A percentile compares a stretch with the other conserved stretches of the same genome.
phyloP scores from a whole-genome alignment of 2,329 filamentous ascomycete species.

The Aspergillus flavus region DNA sequence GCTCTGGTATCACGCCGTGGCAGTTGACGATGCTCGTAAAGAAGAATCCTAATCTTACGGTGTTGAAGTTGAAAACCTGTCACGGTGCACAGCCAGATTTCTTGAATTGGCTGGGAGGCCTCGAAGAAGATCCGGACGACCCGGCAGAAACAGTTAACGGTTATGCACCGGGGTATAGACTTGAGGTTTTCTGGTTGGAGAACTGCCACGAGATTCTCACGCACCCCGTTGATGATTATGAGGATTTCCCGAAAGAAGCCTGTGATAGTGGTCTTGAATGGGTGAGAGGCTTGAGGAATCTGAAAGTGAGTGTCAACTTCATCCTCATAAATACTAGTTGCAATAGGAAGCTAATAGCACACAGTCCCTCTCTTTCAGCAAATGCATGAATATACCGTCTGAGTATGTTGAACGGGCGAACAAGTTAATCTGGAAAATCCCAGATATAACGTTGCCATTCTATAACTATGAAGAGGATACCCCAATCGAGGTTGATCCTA shows the following conservation, averaged over 20 bases:
- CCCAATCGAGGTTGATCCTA: conserved; percentile 30
- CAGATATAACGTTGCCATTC: conserved; percentile 29
- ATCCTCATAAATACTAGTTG: background rate
- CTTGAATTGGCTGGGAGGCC: conserved; percentile 36
- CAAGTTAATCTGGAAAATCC: conserved; percentile 29
- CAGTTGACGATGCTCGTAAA: conserved; percentile 37
- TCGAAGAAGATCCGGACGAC: conserved; percentile 18
- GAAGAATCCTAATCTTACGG: conserved; percentile 30
- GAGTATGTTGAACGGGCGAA: conserved; percentile 28
- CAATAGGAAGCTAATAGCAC: background rate
- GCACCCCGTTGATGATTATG: conserved; percentile 14
- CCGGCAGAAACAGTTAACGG: background rate
- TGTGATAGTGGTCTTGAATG: conserved; percentile 30
- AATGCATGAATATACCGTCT: conserved; percentile 27
- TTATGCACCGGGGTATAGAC: conserved; percentile 23
- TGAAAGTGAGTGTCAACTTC: conserved; percentile 24
- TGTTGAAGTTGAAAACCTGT: conserved; percentile 36
- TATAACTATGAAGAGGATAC: conserved; percentile 13
- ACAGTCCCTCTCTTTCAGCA: conserved; percentile 32
- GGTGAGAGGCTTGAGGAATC: conserved; percentile 25
- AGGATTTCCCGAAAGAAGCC: conserved; percentile 7
- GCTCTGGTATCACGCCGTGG: conserved; percentile 37
- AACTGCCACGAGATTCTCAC: conserved; percentile 27
- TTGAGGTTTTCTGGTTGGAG: conserved; percentile 32
- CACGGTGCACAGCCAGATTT: conserved; percentile 37